Conservation (phyloP, 192 early-diverging fungal species). For the Coemansia sp. region DNA sequence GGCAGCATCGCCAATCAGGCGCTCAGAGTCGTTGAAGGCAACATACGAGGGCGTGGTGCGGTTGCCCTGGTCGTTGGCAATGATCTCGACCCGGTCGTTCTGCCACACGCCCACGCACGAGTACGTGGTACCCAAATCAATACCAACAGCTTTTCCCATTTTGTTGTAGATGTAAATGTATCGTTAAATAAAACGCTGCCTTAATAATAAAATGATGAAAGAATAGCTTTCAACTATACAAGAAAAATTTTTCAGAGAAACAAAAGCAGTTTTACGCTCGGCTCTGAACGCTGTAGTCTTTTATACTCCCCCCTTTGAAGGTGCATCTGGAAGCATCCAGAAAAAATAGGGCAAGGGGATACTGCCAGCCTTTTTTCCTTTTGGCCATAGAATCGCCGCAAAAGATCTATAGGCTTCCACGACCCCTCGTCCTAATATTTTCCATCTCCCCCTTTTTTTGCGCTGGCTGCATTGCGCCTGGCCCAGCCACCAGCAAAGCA, state of each 20-base stretch:
- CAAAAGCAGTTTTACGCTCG: not conserved
- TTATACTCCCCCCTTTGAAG: slow-evolving; percentile 3
- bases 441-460: not conserved
- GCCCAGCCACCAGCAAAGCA: slow-evolving; percentile 6
- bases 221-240: slow-evolving; percentile 7
- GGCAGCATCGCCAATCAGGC: slow-evolving; percentile 98
- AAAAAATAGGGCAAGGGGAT: slow-evolving; percentile 10
- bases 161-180: slow-evolving; percentile 16
- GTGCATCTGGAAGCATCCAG: slow-evolving; percentile 9
- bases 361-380: slow-evolving; percentile 4
- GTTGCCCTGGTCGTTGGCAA: slow-evolving; percentile 99
- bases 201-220: slow-evolving; percentile 13
- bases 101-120: slow-evolving; percentile 67
- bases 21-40: slow-evolving; percentile 94
- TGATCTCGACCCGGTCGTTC: slow-evolving; percentile 87
- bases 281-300: not conserved
- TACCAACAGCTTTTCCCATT: slow-evolving; percentile 59
- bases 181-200: not conserved
- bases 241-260: slow-evolving; percentile 9
- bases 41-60: slow-evolving; percentile 98
- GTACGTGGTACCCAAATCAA: slow-evolving; percentile 63
- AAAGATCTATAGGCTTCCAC: slow-evolving; percentile 38
- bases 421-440: slow-evolving; percentile 10
- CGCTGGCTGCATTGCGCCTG: slow-evolving; percentile 1
- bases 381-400: slow-evolving; percentile 5